Conservation (phyloP, 140 eudicot species). For the Bidens hawaiensis region DNA sequence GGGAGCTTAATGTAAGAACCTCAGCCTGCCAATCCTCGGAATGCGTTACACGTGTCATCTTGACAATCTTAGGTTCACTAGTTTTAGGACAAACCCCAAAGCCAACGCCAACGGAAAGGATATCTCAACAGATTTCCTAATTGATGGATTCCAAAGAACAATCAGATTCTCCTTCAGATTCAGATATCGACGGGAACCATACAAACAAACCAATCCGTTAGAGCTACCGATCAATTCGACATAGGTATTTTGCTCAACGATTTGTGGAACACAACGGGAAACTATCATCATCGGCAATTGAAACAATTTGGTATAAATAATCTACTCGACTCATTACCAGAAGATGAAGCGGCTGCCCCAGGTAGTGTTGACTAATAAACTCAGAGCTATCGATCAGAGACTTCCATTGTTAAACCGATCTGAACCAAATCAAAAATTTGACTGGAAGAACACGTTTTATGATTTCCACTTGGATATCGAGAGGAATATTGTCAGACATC, state of each 20-base stretch:
- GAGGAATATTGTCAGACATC: too few species aligned
- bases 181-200: background rate
- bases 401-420: conserved; percentile 9
- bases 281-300: background rate
- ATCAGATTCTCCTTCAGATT: background rate
- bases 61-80: background rate
- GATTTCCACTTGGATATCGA: conserved; percentile 1
- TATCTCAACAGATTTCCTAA: background rate
- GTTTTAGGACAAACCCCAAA: background rate
- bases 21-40: background rate
- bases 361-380: background rate
- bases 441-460: background rate
- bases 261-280: background rate
- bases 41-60: background rate
- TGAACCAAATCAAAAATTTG: conserved; percentile 3
- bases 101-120: background rate
- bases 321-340: background rate
- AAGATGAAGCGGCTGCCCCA: background rate
- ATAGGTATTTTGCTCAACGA: background rate
- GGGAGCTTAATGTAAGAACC: background rate
- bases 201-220: background rate
- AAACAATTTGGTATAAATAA: background rate
- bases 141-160: background rate
- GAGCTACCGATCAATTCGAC: background rate
- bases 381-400: too few species aligned